Conservation (phyloP, 164 flowering plant genomes). For the Umbilicus rupestris region DNA sequence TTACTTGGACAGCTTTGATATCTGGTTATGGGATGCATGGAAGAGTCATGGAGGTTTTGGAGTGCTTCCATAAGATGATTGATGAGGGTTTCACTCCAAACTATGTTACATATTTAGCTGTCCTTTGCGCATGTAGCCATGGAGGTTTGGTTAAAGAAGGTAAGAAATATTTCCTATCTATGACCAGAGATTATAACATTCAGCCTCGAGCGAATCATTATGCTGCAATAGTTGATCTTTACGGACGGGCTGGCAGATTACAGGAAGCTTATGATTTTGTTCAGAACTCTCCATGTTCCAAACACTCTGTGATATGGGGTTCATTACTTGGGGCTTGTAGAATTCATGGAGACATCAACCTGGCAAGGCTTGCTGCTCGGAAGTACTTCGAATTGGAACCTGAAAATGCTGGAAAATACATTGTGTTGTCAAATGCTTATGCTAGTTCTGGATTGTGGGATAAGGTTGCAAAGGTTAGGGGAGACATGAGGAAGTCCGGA, state of each 20-base stretch:
- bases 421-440: conserved; percentile 61
- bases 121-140: conserved; percentile 70
- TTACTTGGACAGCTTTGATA: conserved; percentile 71
- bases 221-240: conserved; percentile 69
- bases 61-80: conserved; percentile 45
- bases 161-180: conserved; percentile 40
- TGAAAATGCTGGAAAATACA: conserved; percentile 58
- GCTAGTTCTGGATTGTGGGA: conserved; percentile 68
- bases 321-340: conserved; percentile 64
- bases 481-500: conserved; percentile 42
- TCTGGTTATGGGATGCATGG: conserved; percentile 73
- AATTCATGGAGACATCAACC: conserved; percentile 49
- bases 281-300: conserved; percentile 37
- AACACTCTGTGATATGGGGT: conserved; percentile 69
- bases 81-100: conserved; percentile 58
- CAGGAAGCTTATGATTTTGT: conserved; percentile 60
- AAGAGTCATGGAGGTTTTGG: conserved; percentile 44
- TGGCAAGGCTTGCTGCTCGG: conserved; percentile 44
- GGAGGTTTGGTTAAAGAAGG: conserved; percentile 61
- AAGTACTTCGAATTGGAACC: conserved; percentile 54
- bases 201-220: conserved; percentile 57
- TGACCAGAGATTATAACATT: conserved; percentile 53
- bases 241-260: conserved; percentile 69
- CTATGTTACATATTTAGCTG: conserved; percentile 61
- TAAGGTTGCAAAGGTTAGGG: conserved; percentile 47